phyloP scores from a whole-genome alignment of 192 early-diverging fungal genomes.

The Umbelopsis vinacea region DNA sequence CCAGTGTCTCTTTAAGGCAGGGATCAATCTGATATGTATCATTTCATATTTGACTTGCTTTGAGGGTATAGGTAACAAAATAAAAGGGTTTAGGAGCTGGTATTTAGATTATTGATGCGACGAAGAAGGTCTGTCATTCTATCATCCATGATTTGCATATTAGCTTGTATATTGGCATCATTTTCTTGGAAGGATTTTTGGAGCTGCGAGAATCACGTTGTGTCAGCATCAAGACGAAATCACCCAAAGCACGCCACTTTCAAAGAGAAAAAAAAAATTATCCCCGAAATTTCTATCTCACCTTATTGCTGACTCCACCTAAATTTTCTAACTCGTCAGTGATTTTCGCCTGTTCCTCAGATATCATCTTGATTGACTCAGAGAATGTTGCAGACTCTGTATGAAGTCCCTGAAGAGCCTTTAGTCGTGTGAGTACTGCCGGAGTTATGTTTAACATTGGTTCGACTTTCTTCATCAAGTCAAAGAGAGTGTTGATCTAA shows the following conservation, averaged over 20 bases:
- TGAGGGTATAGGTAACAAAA: constrained; percentile 1
- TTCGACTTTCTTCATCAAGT: constrained; percentile 75
- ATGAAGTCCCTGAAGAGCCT: constrained; percentile 79
- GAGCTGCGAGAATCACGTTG: constrained; percentile 43
- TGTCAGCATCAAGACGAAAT: neutral
- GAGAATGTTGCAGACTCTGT: constrained; percentile 80
- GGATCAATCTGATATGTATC: too few species aligned
- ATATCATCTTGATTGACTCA: constrained; percentile 73
- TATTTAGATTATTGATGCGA: constrained; percentile 43
- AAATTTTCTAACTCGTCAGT: constrained; percentile 67
- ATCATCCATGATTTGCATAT: constrained; percentile 66
- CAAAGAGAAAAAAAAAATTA: too few species aligned
- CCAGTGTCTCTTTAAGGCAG: neutral
- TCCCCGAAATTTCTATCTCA: constrained; percentile 22
- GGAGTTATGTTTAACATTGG: constrained; percentile 80
- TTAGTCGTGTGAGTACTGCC: constrained; percentile 76
- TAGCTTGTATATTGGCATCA: constrained; percentile 59
- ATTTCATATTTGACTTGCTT: neutral
- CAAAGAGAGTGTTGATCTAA: constrained; percentile 71
- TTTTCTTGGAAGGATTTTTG: constrained; percentile 62
- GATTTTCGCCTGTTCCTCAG: constrained; percentile 70
- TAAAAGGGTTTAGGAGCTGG: neutral
- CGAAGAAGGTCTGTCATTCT: constrained; percentile 68
- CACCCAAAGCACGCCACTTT: neutral
- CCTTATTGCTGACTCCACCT: constrained; percentile 57